Base-by-base conservation (phyloP, 2,329 filamentous ascomycete genomes). In the Trichoderma atrobrunneum region DNA sequence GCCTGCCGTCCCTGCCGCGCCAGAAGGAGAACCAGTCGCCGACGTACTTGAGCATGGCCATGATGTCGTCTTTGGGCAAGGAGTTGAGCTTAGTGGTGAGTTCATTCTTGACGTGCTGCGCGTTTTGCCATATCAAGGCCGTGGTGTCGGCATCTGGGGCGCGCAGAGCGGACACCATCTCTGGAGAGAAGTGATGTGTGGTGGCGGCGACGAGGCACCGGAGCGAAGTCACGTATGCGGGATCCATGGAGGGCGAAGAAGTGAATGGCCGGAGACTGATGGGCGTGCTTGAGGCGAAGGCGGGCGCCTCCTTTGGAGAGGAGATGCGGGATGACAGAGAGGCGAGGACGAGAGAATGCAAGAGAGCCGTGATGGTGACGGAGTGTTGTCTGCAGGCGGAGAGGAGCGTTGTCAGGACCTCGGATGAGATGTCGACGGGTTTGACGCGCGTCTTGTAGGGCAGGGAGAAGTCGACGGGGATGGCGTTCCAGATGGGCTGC, bases 291-390 rank as follows among this genome's bases (percentile, higher is more conserved):
- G n/a, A n/a, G n/a, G 75, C 71, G 72, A 88, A 85, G 1, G 78
- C 77, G 0, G 76, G 72, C 0, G 81, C 81, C 5, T 78, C 74
- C 0, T 75, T 68, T 7, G 78, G 74, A 0, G 83, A 79, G 3
- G 66, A 11, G 3, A 87, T 75, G 4, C 78, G 81, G 0, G 74
- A 76, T 5, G 83, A 77, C 6, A 87, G 76, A 2, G 85, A 84
- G 8, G 79, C 77, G 6, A 85, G 78, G 5, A 83, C 75, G 0
- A 89, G 78, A 3, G 81, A 83, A 39, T 88, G 84, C 1, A 89
- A 65, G 8, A 89, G 79, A 0, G 82, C 82, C 0, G 87, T 89
- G 7, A 89, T 75, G 3, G 86, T 87, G 16, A 82, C 79, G 3
- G 77, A 76, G 60, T 85, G 81, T 14, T 76, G 74, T 18, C 85